Evolutionary conservation across 345 rosid species (phyloP).

Genomic region (Eucalyptus curtisii): DNA sequence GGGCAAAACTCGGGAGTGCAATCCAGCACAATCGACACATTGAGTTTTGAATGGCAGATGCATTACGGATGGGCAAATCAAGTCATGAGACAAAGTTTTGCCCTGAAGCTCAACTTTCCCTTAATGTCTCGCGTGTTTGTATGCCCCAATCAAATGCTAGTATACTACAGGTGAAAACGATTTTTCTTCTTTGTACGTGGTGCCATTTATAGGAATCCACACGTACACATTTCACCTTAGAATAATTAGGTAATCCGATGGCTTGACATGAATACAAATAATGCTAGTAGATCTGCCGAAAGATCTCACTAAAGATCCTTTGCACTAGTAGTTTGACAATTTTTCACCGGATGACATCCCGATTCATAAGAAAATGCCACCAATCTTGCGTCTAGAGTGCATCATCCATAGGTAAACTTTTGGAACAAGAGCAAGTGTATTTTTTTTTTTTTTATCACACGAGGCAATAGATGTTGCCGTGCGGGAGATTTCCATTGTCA

Average conservation of each 20-base stretch:
- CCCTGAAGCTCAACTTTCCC: neutral
- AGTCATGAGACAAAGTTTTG: neutral
- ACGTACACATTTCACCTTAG: neutral
- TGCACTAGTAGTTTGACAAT: neutral
- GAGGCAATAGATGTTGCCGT: neutral
- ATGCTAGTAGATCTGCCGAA: neutral
- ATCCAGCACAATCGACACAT: neutral
- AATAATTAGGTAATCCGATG: neutral
- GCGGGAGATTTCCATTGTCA: neutral
- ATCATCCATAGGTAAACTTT: neutral
- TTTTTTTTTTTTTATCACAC: neutral
- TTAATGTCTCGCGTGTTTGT: neutral
- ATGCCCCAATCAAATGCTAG: neutral
- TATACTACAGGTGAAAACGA: neutral
- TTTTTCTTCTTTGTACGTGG: neutral
- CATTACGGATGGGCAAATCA: neutral
- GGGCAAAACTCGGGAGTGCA: neutral
- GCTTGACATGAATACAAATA: neutral
- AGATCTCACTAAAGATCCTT: neutral
- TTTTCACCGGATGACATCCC: neutral
- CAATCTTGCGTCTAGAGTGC: neutral
- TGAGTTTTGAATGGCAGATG: fast-evolving
- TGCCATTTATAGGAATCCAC: neutral
- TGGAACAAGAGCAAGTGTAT: neutral
- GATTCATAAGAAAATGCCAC: neutral